phyloP scores from a whole-genome alignment of 139 green algal species.

The Coelastrella sp. region DNA sequence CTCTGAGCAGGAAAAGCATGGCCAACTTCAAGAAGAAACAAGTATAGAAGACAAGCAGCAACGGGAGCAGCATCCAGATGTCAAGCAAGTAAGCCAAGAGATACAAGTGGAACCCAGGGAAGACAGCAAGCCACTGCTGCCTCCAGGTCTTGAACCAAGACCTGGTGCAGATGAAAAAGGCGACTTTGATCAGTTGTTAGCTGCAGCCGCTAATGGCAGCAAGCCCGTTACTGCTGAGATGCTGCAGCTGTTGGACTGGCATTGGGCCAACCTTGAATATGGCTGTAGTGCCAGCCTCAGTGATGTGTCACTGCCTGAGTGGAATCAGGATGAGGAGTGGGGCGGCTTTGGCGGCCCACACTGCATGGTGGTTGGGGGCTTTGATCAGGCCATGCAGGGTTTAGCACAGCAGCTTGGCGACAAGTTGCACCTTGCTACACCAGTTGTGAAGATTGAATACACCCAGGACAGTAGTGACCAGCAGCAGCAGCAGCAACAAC shows the following conservation, averaged over 20 bases:
- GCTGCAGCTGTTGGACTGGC: constrained; percentile 59
- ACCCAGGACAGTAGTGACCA: not conserved
- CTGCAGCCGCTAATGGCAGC: not conserved
- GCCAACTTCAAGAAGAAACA: not conserved
- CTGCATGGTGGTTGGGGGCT: constrained; percentile 88
- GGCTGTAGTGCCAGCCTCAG: constrained; percentile 77
- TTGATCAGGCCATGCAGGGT: constrained; percentile 50
- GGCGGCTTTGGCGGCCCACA: constrained; percentile 91
- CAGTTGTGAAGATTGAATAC: constrained; percentile 37
- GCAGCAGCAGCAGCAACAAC: not conserved
- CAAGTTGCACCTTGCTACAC: constrained; percentile 2
- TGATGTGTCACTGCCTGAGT: constrained; percentile 65
- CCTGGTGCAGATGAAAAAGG: not conserved
- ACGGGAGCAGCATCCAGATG: constrained; percentile 16
- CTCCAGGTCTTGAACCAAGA: not conserved
- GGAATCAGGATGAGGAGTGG: constrained; percentile 90
- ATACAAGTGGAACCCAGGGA: not conserved
- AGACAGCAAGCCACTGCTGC: not conserved
- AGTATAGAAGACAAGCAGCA: not conserved
- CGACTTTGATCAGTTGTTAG: not conserved
- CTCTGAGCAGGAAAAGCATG: not conserved
- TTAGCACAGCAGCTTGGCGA: constrained; percentile 27
- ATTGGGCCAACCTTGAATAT: constrained; percentile 93
- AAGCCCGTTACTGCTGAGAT: constrained; percentile 2
- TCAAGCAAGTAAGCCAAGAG: not conserved